Percentiles rank a stretch among this genome's conserved stretches.
Evolutionary conservation across 768 basidiomycete species (phyloP).

Genomic region (Strobilomyces dryophilus): DNA sequence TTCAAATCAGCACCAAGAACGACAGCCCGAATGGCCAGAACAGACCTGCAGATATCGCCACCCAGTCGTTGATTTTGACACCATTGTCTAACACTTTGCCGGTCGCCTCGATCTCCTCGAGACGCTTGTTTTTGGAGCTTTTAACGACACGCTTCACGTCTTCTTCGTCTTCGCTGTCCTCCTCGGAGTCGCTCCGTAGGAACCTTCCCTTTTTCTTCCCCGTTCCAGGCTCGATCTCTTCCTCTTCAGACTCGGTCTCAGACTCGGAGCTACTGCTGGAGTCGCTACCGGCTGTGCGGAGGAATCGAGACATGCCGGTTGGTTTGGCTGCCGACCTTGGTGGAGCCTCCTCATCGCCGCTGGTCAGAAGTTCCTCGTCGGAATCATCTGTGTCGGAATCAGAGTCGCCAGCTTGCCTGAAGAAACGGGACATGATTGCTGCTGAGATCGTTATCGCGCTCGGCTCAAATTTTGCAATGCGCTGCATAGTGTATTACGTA

Average conservation of each 20-base stretch:
- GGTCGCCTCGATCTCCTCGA: constrained; percentile 93
- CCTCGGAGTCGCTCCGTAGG: constrained; percentile 43
- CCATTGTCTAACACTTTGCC: constrained; percentile 93
- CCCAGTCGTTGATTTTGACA: constrained; percentile 96
- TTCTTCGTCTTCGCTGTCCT: constrained; percentile 62
- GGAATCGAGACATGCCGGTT: constrained; percentile 67
- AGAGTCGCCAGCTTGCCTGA: constrained; percentile 80
- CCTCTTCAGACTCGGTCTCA: constrained; percentile 50
- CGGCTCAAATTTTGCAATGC: constrained; percentile 15
- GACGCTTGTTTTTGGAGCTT: constrained; percentile 86
- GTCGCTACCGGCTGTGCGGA: constrained; percentile 60
- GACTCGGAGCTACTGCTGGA: constrained; percentile 47
- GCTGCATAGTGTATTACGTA: constrained; percentile 14
- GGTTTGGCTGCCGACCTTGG: constrained; percentile 33
- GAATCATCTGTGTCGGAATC: constrained; percentile 71
- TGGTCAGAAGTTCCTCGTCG: constrained; percentile 72
- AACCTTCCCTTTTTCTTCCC: constrained; percentile 41
- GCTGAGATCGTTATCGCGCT: constrained; percentile 24
- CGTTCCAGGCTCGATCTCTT: constrained; percentile 48
- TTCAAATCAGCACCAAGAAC: constrained; percentile 4
- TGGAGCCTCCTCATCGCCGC: constrained; percentile 60
- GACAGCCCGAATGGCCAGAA: neutral
- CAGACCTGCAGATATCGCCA: constrained; percentile 81
- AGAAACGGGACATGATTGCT: constrained; percentile 77
- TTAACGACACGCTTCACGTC: constrained; percentile 66